phyloP scores from a whole-genome alignment of 306 rosid species.

The Ammopiptanthus mongolicus region DNA sequence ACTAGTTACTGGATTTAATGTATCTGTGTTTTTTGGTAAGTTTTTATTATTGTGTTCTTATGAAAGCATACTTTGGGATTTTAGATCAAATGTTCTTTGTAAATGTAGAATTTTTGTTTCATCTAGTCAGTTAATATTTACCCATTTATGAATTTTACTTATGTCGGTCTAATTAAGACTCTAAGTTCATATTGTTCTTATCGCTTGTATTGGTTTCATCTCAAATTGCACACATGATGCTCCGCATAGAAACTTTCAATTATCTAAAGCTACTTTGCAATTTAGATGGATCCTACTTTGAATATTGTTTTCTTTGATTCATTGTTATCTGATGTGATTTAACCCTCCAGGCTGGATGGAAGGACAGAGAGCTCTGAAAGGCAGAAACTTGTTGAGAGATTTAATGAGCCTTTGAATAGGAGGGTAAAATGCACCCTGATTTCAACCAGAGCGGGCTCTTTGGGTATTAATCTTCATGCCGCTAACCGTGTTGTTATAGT shows the following conservation, averaged over 20 bases:
- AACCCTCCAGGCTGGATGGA: constrained; percentile 80
- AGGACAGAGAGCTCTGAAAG: constrained; percentile 95
- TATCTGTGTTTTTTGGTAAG: neutral
- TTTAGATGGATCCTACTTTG: neutral
- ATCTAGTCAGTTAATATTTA: neutral
- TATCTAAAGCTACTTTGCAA: neutral
- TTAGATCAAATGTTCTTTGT: neutral
- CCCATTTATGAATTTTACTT: neutral
- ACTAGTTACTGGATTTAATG: neutral
- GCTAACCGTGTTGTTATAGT: constrained; percentile 96
- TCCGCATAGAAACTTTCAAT: neutral
- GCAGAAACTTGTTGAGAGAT: constrained; percentile 86
- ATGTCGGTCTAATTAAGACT: constrained; percentile 1
- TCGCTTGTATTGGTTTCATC: neutral
- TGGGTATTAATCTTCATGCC: constrained; percentile 95
- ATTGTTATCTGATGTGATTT: constrained; percentile 16
- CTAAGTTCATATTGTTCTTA: constrained; percentile 3
- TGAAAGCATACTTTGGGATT: neutral
- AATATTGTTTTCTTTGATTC: neutral
- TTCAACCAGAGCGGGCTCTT: constrained; percentile 94
- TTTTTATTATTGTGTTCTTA: neutral
- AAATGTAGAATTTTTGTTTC: neutral
- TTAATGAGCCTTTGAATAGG: constrained; percentile 76
- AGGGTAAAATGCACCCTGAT: constrained; percentile 90
- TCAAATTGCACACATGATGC: neutral